Percentiles rank a stretch among this genome's conserved stretches.
phyloP scores from a whole-genome alignment of 108 stramenopile genomes.

The Conticribra weissflogii region DNA sequence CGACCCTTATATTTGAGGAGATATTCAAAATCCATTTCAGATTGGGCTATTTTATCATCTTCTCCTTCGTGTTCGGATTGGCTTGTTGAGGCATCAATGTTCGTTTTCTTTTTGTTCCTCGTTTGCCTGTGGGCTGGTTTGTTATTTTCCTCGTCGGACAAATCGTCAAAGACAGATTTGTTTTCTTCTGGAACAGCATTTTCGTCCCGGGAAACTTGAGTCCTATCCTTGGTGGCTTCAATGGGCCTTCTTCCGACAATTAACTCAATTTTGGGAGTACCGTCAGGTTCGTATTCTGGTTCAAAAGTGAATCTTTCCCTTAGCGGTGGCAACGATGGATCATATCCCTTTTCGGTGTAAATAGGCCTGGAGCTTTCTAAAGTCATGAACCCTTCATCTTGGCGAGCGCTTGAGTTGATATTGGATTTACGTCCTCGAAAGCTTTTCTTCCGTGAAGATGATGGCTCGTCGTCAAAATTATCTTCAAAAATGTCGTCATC shows the following conservation, averaged over 20 bases:
- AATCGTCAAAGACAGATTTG: constrained; percentile 28
- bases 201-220: constrained; percentile 22
- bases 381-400: constrained; percentile 10
- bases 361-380: constrained; percentile 45
- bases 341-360: constrained; percentile 86
- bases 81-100: neutral
- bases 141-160: neutral
- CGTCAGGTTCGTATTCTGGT: constrained; percentile 93
- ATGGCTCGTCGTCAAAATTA: constrained; percentile 36
- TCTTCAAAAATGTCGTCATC: constrained; percentile 82
- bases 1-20: constrained; percentile 94
- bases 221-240: constrained; percentile 61
- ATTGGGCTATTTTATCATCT: constrained; percentile 29
- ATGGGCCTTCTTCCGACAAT: constrained; percentile 91
- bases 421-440: constrained; percentile 30
- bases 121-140: constrained; percentile 1
- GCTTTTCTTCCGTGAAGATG: constrained; percentile 13
- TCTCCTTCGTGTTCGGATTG: constrained; percentile 27
- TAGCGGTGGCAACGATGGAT: constrained; percentile 70
- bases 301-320: constrained; percentile 89
- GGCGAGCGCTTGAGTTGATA: constrained; percentile 3
- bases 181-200: constrained; percentile 19
- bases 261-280: constrained; percentile 89
- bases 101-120: constrained; percentile 17
- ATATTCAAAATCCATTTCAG: constrained; percentile 91